Conservation (phyloP, 768 basidiomycete species). For the Tylopilus intermedius region DNA sequence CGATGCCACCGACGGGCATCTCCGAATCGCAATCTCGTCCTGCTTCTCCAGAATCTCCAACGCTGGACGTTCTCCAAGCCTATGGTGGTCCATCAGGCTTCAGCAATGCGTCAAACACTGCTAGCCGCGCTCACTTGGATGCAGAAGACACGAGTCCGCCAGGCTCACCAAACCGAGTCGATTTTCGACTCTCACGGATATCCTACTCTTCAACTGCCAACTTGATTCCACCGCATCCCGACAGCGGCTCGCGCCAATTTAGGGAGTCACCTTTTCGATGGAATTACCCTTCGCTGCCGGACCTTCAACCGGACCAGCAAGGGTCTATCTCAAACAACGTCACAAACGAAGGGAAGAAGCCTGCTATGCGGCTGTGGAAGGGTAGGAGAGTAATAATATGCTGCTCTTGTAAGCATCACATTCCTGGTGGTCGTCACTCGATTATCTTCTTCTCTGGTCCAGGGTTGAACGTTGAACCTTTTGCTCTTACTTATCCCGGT, state of each 20-base stretch:
- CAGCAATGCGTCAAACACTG: neutral
- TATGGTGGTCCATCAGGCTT: constrained; percentile 14
- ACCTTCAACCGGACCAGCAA: constrained; percentile 13
- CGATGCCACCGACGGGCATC: constrained; percentile 10
- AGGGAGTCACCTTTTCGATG: constrained; percentile 30
- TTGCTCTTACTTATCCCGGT: constrained; percentile 61
- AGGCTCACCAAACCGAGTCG: constrained; percentile 17
- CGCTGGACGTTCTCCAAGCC: constrained; percentile 25
- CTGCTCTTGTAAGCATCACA: constrained; percentile 47
- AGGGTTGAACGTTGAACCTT: constrained; percentile 59
- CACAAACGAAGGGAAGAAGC: constrained; percentile 1
- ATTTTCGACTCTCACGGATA: constrained; percentile 21
- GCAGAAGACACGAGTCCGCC: constrained; percentile 5
- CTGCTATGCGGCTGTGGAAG: constrained; percentile 28
- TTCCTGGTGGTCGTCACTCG: neutral
- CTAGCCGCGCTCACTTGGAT: neutral
- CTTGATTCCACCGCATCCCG: constrained; percentile 20
- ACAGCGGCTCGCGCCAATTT: constrained; percentile 12
- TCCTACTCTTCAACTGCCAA: constrained; percentile 22
- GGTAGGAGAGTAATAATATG: constrained; percentile 54
- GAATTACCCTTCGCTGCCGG: constrained; percentile 24
- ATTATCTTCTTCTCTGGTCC: neutral
- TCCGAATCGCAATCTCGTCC: constrained; percentile 1
- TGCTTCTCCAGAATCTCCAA: constrained; percentile 27
- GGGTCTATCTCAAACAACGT: neutral